These are phyloP conservation scores for Ophiostoma himal-ulmi DNA, from an alignment of 2,329 filamentous ascomycete genomes.

Conservation along the genomic window DNA sequence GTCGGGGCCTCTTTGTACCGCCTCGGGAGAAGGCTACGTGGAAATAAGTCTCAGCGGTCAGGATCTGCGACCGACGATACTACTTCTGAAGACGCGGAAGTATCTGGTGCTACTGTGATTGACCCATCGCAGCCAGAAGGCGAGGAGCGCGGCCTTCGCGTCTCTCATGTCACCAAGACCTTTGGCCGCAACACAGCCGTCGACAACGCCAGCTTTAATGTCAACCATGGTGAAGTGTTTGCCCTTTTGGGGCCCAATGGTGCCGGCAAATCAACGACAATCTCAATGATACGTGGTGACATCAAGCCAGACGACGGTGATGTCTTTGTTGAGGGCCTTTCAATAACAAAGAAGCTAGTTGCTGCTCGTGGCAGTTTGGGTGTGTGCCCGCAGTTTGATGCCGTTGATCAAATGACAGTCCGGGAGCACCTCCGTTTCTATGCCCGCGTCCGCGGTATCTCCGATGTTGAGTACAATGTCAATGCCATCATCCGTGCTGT, in stretches of 20 bases:
- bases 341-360: conserved; percentile 65
- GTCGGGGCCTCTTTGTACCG: conserved; percentile 44
- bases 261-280: conserved; percentile 85
- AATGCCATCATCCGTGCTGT: conserved; percentile 72
- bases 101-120: conserved; percentile 58
- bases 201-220: conserved; percentile 80
- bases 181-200: conserved; percentile 74
- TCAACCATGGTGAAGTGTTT: conserved; percentile 76
- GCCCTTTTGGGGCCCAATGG: conserved; percentile 86
- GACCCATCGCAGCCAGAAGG: conserved; percentile 3
- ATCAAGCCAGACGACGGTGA: conserved; percentile 72
- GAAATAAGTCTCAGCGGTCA: background rate
- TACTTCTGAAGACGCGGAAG: conserved; percentile 54
- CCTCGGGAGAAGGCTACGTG: conserved; percentile 10
- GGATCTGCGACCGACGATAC: conserved; percentile 22
- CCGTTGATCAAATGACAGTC: conserved; percentile 87
- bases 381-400: conserved; percentile 86
- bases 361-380: conserved; percentile 71
- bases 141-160: conserved; percentile 63
- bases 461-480: conserved; percentile 71
- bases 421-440: conserved; percentile 84
- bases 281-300: conserved; percentile 85
- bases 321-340: conserved; percentile 71
- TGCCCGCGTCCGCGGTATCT: conserved; percentile 72
- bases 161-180: conserved; percentile 71